A percentile compares a stretch with the other conserved stretches of the same genome.
Evolutionary conservation across 768 basidiomycete species (phyloP).

Genomic region (Russula sp.): DNA sequence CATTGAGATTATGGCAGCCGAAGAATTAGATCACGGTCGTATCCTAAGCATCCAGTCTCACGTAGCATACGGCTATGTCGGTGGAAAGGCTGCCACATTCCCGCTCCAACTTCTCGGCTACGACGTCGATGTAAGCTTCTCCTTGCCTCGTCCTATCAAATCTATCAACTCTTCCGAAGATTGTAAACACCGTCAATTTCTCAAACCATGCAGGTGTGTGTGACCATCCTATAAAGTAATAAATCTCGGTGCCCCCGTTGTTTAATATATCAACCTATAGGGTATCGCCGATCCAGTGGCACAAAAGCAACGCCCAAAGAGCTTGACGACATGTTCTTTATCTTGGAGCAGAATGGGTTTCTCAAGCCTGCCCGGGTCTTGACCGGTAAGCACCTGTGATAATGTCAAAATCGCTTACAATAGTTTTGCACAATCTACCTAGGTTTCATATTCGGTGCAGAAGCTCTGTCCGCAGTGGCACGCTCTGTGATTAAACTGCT

Average conservation of each 20-base stretch:
- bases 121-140: slow-evolving; percentile 79
- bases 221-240: background rate
- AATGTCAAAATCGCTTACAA: background rate
- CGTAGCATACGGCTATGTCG: slow-evolving; percentile 91
- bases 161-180: slow-evolving; percentile 35
- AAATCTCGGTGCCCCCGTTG: background rate
- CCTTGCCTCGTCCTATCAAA: slow-evolving; percentile 1
- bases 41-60: slow-evolving; percentile 91
- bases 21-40: slow-evolving; percentile 40
- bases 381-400: slow-evolving; percentile 48
- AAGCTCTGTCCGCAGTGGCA: slow-evolving; percentile 62
- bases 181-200: slow-evolving; percentile 90
- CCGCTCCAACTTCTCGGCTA: slow-evolving; percentile 84
- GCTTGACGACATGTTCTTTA: slow-evolving; percentile 65
- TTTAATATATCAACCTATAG: slow-evolving; percentile 36
- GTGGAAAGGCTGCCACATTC: slow-evolving; percentile 74
- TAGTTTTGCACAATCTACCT: background rate
- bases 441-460: slow-evolving; percentile 89
- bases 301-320: slow-evolving; percentile 73
- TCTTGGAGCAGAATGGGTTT: slow-evolving; percentile 71
- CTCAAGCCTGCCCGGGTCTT: slow-evolving; percentile 66
- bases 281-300: slow-evolving; percentile 79
- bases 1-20: background rate
- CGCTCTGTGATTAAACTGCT: slow-evolving; percentile 58
- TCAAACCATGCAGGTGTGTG: slow-evolving; percentile 84